A percentile compares a stretch with the other conserved stretches of the same genome.
Evolutionary conservation across 2,329 filamentous ascomycete species (phyloP).

Genomic region (Chrysoporthe deuterocubensis): DNA sequence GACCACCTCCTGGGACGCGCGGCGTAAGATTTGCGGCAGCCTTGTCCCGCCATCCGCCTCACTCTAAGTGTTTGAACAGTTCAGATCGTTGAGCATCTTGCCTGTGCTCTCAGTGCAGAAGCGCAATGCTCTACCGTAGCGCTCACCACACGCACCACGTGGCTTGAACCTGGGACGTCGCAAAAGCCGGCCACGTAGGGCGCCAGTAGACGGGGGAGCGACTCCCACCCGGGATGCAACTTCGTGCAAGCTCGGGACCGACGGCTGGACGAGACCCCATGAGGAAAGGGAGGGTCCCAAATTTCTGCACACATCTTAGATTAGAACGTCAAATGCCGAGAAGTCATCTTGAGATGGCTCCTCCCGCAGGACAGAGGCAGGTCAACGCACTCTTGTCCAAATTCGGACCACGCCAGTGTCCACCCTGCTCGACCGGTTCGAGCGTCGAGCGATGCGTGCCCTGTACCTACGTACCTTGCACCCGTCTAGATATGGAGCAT

Average conservation of each 20-base stretch:
- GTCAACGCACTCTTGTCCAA: neutral
- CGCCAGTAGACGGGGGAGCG: neutral
- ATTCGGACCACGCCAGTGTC: neutral
- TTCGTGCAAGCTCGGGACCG: neutral
- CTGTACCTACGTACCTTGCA: neutral
- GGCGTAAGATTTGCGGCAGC: neutral
- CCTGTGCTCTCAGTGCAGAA: neutral
- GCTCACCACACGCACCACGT: neutral
- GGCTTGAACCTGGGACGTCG: neutral
- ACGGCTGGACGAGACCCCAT: neutral
- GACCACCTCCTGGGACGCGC: neutral
- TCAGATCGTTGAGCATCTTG: neutral
- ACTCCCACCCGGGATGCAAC: neutral
- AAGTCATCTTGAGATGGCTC: constrained; percentile 1
- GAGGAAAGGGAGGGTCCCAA: neutral
- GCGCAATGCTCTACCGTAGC: neutral
- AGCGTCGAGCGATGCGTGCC: neutral
- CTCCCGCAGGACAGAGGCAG: neutral
- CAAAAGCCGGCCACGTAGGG: neutral
- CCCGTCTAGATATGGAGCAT: neutral
- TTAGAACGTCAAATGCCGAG: neutral
- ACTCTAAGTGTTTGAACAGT: no score
- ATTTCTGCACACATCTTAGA: neutral
- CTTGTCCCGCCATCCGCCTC: neutral
- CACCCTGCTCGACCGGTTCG: neutral